Percentiles rank a stretch among this genome's conserved stretches.
Evolutionary conservation across 192 early-diverging fungal genomes (phyloP).

Genomic region (Lunasporangiospora selenospora): DNA sequence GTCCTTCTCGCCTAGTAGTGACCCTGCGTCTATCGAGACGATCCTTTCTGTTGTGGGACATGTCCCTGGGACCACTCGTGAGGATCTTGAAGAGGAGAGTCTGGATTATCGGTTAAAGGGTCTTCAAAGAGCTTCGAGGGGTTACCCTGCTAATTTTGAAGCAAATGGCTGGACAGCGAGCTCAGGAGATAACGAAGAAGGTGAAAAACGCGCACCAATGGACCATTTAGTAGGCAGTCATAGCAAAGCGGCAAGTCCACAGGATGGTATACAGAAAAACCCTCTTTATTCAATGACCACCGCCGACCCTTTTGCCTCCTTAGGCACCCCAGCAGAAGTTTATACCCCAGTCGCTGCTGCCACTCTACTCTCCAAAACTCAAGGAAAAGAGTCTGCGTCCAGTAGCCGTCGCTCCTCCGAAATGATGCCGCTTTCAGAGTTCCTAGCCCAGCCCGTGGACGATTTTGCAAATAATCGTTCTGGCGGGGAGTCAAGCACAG

Average conservation of each 20-base stretch:
- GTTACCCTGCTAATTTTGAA: constrained; percentile 5
- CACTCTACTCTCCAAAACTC: too few species aligned
- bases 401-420: too few species aligned
- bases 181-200: background rate
- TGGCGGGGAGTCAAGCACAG: too few species aligned
- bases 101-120: constrained; percentile 31
- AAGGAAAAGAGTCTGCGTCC: too few species aligned
- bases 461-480: background rate
- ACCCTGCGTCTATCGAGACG: constrained; percentile 7
- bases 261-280: too few species aligned
- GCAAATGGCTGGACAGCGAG: background rate
- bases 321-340: too few species aligned
- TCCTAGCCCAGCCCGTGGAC: constrained; percentile 15
- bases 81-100: constrained; percentile 13
- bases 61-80: constrained; percentile 1
- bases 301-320: too few species aligned
- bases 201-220: too few species aligned
- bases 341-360: too few species aligned
- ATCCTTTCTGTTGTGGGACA: background rate
- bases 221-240: too few species aligned
- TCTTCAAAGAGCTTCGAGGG: constrained; percentile 8
- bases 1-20: constrained; percentile 4
- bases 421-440: constrained; percentile 35
- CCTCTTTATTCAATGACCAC: too few species aligned
- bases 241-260: too few species aligned